Base-by-base conservation (phyloP, 768 basidiomycete species). In the Cubamyces sp. region DNA sequence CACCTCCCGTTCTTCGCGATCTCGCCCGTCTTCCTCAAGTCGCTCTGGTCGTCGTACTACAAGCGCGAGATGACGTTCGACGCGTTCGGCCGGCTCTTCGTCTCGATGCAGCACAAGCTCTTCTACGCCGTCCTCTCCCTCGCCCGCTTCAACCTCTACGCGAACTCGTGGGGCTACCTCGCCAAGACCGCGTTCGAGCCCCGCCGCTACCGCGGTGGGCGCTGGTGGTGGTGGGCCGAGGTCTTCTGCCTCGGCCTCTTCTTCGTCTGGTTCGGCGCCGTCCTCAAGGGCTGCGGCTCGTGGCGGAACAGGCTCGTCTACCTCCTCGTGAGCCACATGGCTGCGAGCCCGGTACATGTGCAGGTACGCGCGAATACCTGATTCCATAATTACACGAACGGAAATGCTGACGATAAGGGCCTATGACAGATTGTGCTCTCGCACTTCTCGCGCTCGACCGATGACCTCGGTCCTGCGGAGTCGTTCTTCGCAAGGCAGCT, bases 1-100 rank as follows among this genome's bases (percentile, higher is more conserved):
- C 89, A 93, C 70, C 78, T 98, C 18, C 97, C 97, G 15, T 97
- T 99, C 81, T 87, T 99, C 68, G 96, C 96, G 58, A 92, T 96
- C 69, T 89, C 94, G 3, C 87, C 93, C 11, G 82, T 81, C 16
- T 99, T 98, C 78, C 87, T 97, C 74, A 80, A 83, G 43, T 89
- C 87, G 16, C 74, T 98, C 2, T 97, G 91, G 84, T 96, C 94
- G 3, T 93, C 96, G 0, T 99, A 97, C 74, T 96, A 98, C 82
- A 90, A 92, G 69, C 87, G 93, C 41, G 82, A 87, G 62, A 88
- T 98, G 84, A 74, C 76, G 43, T 89, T 96, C 69, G 92, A 97
- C 74, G 78, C 73, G 15, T 82, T 89, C 69, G 80, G 92, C 5
- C 81, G 82, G 18, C 65, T 82, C 61, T 73, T 96, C 66, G 75